A percentile compares a stretch with the other conserved stretches of the same genome.
These are phyloP conservation scores for Helotiales sp. DNA, from an alignment of 2,329 filamentous ascomycete genomes.

Conservation along the genomic window DNA sequence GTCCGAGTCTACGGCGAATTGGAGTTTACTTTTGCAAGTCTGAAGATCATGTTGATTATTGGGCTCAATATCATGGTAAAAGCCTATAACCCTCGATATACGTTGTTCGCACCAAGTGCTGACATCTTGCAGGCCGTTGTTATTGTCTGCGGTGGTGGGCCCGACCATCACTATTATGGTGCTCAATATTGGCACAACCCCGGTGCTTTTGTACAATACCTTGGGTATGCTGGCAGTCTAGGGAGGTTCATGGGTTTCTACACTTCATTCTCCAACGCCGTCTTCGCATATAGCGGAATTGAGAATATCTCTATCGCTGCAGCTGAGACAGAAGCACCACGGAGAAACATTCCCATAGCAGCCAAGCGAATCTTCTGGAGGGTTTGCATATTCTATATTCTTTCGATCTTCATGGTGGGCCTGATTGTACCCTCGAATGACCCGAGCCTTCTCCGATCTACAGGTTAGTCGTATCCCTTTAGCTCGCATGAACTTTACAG, in stretches of 20 bases:
- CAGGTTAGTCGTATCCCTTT: too few species aligned
- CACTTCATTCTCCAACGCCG: conserved; percentile 46
- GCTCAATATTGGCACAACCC: conserved; percentile 71
- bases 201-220: conserved; percentile 66
- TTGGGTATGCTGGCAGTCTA: conserved; percentile 59
- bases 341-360: conserved; percentile 55
- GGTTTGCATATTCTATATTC: conserved; percentile 53
- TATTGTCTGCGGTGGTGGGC: conserved; percentile 62
- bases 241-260: conserved; percentile 58
- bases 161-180: conserved; percentile 58
- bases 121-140: conserved; percentile 44
- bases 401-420: conserved; percentile 46
- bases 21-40: conserved; percentile 52
- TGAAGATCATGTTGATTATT: conserved; percentile 63
- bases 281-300: conserved; percentile 48
- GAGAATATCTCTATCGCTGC: conserved; percentile 57
- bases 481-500: too few species aligned
- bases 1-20: conserved; percentile 51
- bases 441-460: conserved; percentile 39
- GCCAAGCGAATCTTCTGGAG: conserved; percentile 52
- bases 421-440: conserved; percentile 59
- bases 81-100: neutral
- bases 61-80: conserved; percentile 60
- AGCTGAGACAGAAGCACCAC: conserved; percentile 54
- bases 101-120: too few species aligned